phyloP scores from a whole-genome alignment of 768 basidiomycete genomes.

The Suillus occidentalis region DNA sequence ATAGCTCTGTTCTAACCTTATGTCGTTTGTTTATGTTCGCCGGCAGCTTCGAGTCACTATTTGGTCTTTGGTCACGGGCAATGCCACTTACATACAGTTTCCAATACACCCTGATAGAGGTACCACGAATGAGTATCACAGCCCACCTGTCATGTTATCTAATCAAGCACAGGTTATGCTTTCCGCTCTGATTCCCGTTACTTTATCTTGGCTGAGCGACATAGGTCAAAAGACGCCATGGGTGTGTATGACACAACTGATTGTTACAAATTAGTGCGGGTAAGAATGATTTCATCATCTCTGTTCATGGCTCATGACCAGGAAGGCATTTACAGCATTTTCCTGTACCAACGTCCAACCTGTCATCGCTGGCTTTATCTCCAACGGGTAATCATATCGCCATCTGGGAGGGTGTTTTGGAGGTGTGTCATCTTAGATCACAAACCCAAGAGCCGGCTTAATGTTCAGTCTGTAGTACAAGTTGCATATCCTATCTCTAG shows the following conservation, averaged over 20 bases:
- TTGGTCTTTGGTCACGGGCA: conserved; percentile 77
- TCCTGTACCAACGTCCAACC: conserved; percentile 68
- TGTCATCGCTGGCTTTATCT: conserved; percentile 72
- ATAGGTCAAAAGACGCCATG: conserved; percentile 85
- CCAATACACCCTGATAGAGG: conserved; percentile 82
- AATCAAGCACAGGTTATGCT: conserved; percentile 55
- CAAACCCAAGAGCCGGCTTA: neutral
- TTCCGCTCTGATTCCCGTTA: conserved; percentile 82
- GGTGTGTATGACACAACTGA: conserved; percentile 80
- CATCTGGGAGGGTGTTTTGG: conserved; percentile 83
- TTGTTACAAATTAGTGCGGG: conserved; percentile 71
- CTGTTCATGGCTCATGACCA: conserved; percentile 20
- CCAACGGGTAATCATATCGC: conserved; percentile 76
- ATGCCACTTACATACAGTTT: conserved; percentile 82
- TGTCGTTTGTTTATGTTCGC: conserved; percentile 7
- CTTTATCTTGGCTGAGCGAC: conserved; percentile 83
- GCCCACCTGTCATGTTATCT: neutral
- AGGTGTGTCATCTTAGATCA: conserved; percentile 44
- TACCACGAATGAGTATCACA: conserved; percentile 24
- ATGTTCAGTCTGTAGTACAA: conserved; percentile 57
- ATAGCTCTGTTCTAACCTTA: conserved; percentile 17
- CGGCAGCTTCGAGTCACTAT: conserved; percentile 79
- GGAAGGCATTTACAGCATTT: conserved; percentile 62
- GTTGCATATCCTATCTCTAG: conserved; percentile 64
- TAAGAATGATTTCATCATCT: conserved; percentile 27